Base-by-base conservation (phyloP, 2,329 filamentous ascomycete genomes). In the Penicillium sp. region DNA sequence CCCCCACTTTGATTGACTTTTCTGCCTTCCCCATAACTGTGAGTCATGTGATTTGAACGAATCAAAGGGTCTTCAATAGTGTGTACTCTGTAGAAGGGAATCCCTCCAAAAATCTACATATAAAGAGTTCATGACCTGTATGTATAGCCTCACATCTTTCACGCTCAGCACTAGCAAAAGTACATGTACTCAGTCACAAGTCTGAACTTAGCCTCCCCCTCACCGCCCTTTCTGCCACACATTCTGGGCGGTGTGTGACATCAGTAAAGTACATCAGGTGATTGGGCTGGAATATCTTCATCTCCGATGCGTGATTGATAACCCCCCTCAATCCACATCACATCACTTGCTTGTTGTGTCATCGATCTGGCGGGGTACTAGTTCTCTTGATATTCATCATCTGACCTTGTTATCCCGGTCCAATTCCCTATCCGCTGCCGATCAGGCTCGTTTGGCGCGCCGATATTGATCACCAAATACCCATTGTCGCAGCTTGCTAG, bases 221-320 rank as follows among this genome's bases (percentile, higher is more conserved):
- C 42, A 41, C 46, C 42, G 44, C 41, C 46, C 13, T 12, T 35
- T 29, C 29, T 34, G 34, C 34, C 42, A 31, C 8, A 5, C 12
- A 29, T 27, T 6, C 15, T 6, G 21, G 54, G 54, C 54, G 54
- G 50, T 56, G 48, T 50, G 29, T 35, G n/a, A 50, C 31, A 50
- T 45, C 16, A 35, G 48, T 42, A 29, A 37, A 34, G 50, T 53
- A 37, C 41, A 51, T 64, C 61, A 63, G 58, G 58, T 63, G 63
- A 63, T 64, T 60, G 44, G 63, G 59, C 58, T 61, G 55, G 59
- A 58, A 65, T 63, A 65, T 60, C 60, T 60, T 63, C 61, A 60
- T 63, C 40, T 50, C 56, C 57, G 18, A 44, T 52, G 45, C 37
- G n/a, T 40, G 46, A 59, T 57, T 50, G 52, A 38, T 58, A 42